Base-by-base conservation (phyloP, 2,329 filamentous ascomycete species). In the Lachnum nothofagi region DNA sequence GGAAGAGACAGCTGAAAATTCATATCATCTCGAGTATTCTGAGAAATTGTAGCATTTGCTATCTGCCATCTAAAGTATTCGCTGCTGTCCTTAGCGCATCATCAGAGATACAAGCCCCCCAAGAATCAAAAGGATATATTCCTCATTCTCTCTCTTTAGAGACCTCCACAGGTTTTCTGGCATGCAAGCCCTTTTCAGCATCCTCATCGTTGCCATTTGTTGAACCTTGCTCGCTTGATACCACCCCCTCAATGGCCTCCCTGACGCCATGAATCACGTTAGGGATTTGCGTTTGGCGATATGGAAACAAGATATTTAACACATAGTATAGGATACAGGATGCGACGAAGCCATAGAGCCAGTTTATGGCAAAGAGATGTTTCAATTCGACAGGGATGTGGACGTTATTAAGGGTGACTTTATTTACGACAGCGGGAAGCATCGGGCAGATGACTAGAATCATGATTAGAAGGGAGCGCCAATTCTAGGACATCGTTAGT, bases 281-380 rank as follows among this genome's bases (percentile, higher is more conserved):
- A 5, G 35, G 37, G 24, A 52, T 52, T 19, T 48, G 23, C 9
- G 44, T 48, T 16, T 14, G 22, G 3, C 34, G 17, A 17, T 48
- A 41, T 27, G 49, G 49, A 12, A 49, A 53, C 3, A 50, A 14
- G 7, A 46, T 14, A 19, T 47, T 53, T 1, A 53, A 38, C 10
- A 46, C 46, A 27, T 49, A 49, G 40, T 53, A 50, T 8, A 53
- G 34, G 7, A 53, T 39, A 29, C 42, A 47, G 3, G 51, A 44
- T n/a, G 44, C 34, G 3, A 44, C 43, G 16, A 53, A 49, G 22
- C 51, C 51, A 22, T 50, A 49, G 8, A 53, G 37, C 51, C 51
- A 53, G 27, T 50, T 47, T 25, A 53, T 41, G 9, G 42, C 25
- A 25, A 46, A 53, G 17, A 53, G 25, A 35, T 51, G 42, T 4